Percentiles rank a stretch among this genome's conserved stretches.
Evolutionary conservation across 169 alveolate genomes (phyloP).

Genomic region (Ichthyophthirius multifiliis): DNA sequence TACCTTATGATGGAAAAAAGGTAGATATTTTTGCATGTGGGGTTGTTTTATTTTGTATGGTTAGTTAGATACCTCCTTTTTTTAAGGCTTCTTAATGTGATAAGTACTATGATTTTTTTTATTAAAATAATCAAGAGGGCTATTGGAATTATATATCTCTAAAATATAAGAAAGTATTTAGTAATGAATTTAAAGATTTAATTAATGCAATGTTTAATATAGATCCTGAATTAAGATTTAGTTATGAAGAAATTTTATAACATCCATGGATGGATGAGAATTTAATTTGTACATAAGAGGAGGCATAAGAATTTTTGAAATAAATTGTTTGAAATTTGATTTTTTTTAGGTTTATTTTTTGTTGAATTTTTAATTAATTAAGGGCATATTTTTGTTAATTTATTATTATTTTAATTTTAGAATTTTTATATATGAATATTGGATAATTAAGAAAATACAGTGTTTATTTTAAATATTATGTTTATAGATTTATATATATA

Average conservation of each 20-base stretch:
- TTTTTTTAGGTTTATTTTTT: too few relatives aligned
- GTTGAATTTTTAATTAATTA: too few relatives aligned
- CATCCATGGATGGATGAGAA: background rate
- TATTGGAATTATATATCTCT: background rate
- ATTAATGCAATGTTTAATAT: background rate
- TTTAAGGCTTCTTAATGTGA: constrained; percentile 1
- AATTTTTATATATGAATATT: too few relatives aligned
- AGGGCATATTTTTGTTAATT: too few relatives aligned
- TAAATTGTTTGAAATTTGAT: too few relatives aligned
- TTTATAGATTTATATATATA: too few relatives aligned
- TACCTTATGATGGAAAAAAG: constrained; percentile 10
- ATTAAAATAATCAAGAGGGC: background rate
- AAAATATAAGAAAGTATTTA: background rate
- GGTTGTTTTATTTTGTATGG: constrained; percentile 27
- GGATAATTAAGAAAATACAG: too few relatives aligned
- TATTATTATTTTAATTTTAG: too few relatives aligned
- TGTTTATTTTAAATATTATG: too few relatives aligned
- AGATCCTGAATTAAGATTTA: constrained; percentile 1
- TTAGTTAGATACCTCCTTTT: constrained; percentile 40
- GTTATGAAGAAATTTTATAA: background rate
- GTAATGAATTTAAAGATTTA: constrained; percentile 1
- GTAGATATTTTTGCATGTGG: constrained; percentile 39
- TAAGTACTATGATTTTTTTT: constrained; percentile 1
- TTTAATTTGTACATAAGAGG: background rate
- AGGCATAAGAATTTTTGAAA: too few relatives aligned